Base-by-base conservation (phyloP, 1,284 basidiomycete species). In the Trametes pubescens region DNA sequence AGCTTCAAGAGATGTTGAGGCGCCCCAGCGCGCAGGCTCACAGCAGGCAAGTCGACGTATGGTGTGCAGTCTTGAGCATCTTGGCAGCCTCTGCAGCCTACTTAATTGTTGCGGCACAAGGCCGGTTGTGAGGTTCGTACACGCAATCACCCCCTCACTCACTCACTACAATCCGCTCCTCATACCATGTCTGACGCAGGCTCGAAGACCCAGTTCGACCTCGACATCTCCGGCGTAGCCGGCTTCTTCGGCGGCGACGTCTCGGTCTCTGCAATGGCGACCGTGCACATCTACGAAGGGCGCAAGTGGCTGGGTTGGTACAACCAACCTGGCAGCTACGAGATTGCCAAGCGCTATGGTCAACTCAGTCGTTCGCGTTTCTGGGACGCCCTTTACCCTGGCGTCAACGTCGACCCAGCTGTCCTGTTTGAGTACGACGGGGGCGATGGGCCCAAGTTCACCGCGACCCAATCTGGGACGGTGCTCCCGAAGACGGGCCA, bases 241-340 rank as follows among this genome's bases (percentile, higher is more conserved):
- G 61, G 57, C 7, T 64, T 64, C 52, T 59, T 64, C 52, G 57
- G 62, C 10, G 62, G 62, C 3, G 52, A 64, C 16, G 52, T 21
- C 43, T 29, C 62, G 1, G 57, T 58, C n/a, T n/a, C 51, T 3
- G 62, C 46, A 0, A 55, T 59, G 51, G 47, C 57, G 29, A 59
- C 57, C 14, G 62, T 40, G 1, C 57, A 64, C 38, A 26, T 56
- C 26, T 56, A 55, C 52, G 44, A 38, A 9, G 46, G 47, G 11
- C 34, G 62, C 29, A 37, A 32, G 11, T 59, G 57, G 57, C 37
- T 34, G 2, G 62, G 62, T 13, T 59, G 57, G 62, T 64, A 64
- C 47, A 64, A 64, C 47, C 46, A 34, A 6, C 62, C 57, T 4
- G 62, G 62, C 8, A 59, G 57, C 24, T 59, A 64, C 47, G 52